These are phyloP conservation scores for Macrophomina pseudophaseolina DNA, from an alignment of 2,329 filamentous ascomycete genomes.

Conservation along the genomic window DNA sequence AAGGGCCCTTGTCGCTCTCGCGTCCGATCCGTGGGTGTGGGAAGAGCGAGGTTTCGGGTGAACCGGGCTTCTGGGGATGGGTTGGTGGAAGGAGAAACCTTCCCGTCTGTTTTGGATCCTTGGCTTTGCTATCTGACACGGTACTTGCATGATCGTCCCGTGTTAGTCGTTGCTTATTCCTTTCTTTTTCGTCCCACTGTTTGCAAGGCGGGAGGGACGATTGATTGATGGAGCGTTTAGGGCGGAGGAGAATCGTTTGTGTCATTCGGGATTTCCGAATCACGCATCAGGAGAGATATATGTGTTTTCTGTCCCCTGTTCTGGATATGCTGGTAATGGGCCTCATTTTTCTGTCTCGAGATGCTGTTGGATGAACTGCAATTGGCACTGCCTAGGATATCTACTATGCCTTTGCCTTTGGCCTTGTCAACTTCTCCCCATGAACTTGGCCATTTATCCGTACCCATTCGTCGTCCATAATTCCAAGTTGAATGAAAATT, in stretches of 20 bases:
- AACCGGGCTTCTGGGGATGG: background rate
- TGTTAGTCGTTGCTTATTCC: background rate
- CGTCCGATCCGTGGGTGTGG: background rate
- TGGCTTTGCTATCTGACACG: background rate
- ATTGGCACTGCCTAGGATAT: constrained; percentile 1
- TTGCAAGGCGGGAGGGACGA: too few species aligned
- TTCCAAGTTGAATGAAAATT: background rate
- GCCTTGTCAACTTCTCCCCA: background rate
- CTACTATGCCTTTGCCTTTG: background rate
- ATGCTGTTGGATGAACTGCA: background rate
- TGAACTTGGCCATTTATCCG: background rate
- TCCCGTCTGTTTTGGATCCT: background rate
- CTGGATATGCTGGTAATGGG: too few species aligned
- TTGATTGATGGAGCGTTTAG: background rate
- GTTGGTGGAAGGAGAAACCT: too few species aligned
- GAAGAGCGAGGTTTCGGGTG: constrained; percentile 3
- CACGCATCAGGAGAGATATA: background rate
- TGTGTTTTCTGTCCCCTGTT: background rate
- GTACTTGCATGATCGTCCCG: constrained; percentile 8
- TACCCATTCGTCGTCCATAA: background rate
- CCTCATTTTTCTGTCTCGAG: too few species aligned
- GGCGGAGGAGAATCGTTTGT: background rate
- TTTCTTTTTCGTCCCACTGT: background rate
- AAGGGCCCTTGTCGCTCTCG: too few species aligned
- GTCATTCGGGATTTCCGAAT: background rate